phyloP scores from a whole-genome alignment of 345 rosid species.

The Linum trigynum region DNA sequence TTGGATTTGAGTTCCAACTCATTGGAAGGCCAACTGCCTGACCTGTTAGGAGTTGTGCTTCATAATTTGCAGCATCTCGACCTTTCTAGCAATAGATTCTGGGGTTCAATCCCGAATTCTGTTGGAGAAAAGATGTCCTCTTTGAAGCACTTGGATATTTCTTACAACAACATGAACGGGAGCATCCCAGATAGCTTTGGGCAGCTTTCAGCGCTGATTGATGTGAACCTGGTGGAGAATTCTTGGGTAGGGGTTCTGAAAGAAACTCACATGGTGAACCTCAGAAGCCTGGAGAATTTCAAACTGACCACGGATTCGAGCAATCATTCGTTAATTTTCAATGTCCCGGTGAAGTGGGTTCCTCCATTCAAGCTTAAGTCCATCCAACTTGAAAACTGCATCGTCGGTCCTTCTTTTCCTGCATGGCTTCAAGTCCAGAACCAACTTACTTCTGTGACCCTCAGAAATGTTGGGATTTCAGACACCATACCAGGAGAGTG shows the following conservation, averaged over 20 bases:
- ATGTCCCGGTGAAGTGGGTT: constrained; percentile 11
- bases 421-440: constrained; percentile 19
- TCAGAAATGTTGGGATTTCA: constrained; percentile 11
- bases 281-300: constrained; percentile 12
- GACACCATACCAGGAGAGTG: constrained; percentile 13
- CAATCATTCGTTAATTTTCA: constrained; percentile 7
- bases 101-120: constrained; percentile 15
- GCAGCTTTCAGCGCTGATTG: constrained; percentile 9
- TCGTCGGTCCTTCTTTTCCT: constrained; percentile 21
- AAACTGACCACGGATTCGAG: not conserved
- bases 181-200: constrained; percentile 18
- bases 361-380: constrained; percentile 22
- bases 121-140: not conserved
- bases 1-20: not conserved
- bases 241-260: constrained; percentile 10
- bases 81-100: constrained; percentile 4
- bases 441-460: not conserved
- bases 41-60: not conserved
- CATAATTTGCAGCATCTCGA: constrained; percentile 8
- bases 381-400: constrained; percentile 13
- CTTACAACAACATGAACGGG: constrained; percentile 14
- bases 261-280: constrained; percentile 18
- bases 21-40: not conserved
- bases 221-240: constrained; percentile 10
- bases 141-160: not conserved